Evolutionary conservation across 305 asterid genomes (phyloP), one percentile per base, ranked within the genome.

Genomic region (Lippia alba): DNA sequence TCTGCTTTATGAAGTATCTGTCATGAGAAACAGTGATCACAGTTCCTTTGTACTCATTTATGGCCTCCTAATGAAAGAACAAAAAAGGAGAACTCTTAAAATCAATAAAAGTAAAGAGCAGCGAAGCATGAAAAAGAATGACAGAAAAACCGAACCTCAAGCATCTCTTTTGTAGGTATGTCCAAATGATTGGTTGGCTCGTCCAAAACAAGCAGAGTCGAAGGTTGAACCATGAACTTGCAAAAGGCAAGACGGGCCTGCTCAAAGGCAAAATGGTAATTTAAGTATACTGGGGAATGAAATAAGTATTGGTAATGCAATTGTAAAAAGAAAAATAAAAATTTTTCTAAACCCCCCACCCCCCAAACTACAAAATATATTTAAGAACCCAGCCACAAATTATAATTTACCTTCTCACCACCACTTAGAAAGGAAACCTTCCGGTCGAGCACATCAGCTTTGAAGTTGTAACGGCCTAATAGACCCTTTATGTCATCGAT

Each of bases 151-250:
- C 60, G 24, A 78, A 91, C 99, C 96, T 94, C 99, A 39, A 94
- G 99, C 99, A 94, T 94, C 84, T 94, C 99, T 82, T 94, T 94
- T 8, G 99, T 88, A 36, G 99, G 96, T 70, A 94, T 91, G 76
- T 94, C 98, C 81, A 94, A 83, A 80, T 94, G 99, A 87, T 94
- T 94, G 55, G 99, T 94, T 56, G 99, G 99, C 77, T 94, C 99
- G 50, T 94, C 98, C 84, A 91, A 77, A 71, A 94, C 91, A 15
- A 94, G 97, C 64, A 91, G 80, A 68, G 95, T 94, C n/a, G 99
- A 91, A 56, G 99, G 99, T 51, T 82, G 85, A 66, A 94, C 99
- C 99, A 94, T 91, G 89, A 94, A 94, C 86, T 94, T 94, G 86
- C 99, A 94, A 73, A 94, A 94, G 48, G 99, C 91, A 61, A 94